A percentile compares a stretch with the other conserved stretches of the same genome.
phyloP scores from a whole-genome alignment of 108 stramenopile genomes.

The Skeletonema costatum region DNA sequence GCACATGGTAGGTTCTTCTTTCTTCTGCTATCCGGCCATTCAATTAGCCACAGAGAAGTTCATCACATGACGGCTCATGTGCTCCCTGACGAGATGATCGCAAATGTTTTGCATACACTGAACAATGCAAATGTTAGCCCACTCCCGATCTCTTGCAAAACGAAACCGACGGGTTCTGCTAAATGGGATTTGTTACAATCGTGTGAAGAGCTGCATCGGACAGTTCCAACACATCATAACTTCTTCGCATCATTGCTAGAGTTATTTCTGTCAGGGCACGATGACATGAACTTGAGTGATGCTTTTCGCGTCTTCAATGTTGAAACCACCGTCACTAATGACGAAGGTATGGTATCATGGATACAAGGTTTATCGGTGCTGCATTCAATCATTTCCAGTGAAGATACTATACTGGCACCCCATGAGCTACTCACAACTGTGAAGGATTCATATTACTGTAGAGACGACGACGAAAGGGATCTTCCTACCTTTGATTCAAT shows the following conservation, averaged over 20 bases:
- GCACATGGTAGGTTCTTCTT: too few relatives aligned
- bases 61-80: not conserved
- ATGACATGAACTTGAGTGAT: not conserved
- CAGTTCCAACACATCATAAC: not conserved
- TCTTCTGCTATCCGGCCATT: too few relatives aligned
- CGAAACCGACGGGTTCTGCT: not conserved
- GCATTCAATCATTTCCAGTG: not conserved
- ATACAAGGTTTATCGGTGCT: not conserved
- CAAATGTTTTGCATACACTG: not conserved
- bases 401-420: not conserved
- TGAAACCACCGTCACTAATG: not conserved
- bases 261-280: not conserved
- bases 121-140: not conserved
- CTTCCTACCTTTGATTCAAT: conserved; percentile 24
- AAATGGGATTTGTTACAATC: not conserved
- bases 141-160: not conserved
- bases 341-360: not conserved
- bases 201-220: not conserved
- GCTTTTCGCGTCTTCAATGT: not conserved
- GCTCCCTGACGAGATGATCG: not conserved
- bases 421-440: conserved; percentile 23
- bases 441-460: conserved; percentile 33
- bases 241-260: not conserved
- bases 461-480: not conserved
- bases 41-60: too few relatives aligned